Evolutionary conservation across 148 eudicot genomes (phyloP).

Genomic region (Amaranthus hypochondriacus): DNA sequence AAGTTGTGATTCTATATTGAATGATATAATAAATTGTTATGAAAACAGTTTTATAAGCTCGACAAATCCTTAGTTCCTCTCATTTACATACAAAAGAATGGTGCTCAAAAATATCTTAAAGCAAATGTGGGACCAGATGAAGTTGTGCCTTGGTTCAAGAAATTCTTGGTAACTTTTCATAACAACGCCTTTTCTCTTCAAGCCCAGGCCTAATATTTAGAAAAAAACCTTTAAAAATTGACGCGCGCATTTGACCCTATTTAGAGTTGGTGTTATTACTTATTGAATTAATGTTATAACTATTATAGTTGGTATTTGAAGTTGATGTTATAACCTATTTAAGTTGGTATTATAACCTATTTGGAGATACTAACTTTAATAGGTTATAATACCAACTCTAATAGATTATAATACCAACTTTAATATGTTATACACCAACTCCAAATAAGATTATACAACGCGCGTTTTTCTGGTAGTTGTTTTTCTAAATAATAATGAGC

Average conservation of each 20-base stretch:
- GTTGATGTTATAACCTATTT: neutral
- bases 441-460: too few relatives aligned
- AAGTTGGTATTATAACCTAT: too few relatives aligned
- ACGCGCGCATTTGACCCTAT: too few relatives aligned
- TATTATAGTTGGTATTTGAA: neutral
- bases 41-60: slow-evolving; percentile 29
- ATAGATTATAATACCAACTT: too few relatives aligned
- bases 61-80: slow-evolving; percentile 25
- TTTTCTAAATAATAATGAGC: too few relatives aligned
- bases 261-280: neutral
- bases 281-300: neutral
- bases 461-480: too few relatives aligned
- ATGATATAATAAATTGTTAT: neutral
- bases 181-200: neutral
- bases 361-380: too few relatives aligned
- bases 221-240: neutral
- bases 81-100: slow-evolving; percentile 25
- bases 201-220: neutral
- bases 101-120: slow-evolving; percentile 30
- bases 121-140: slow-evolving; percentile 26
- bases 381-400: too few relatives aligned
- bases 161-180: slow-evolving; percentile 25
- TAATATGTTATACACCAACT: too few relatives aligned
- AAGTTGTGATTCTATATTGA: neutral
- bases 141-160: slow-evolving; percentile 39